Evolutionary conservation across 78 protist genomes (phyloP).

Genomic region (Chrysochromulina parva): DNA sequence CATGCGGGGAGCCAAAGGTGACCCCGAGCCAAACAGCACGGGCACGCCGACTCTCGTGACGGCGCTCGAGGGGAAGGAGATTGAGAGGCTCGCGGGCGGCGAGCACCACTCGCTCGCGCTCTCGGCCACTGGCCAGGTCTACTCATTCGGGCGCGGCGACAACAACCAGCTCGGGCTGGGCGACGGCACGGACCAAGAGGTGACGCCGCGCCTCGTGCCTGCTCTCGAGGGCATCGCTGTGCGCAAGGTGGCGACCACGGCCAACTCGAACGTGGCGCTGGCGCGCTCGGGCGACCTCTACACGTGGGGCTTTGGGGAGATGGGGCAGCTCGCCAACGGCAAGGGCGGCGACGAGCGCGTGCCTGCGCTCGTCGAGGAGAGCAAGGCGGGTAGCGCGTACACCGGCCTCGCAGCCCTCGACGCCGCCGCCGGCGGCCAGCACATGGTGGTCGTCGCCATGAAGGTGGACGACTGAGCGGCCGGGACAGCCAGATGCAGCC

Average conservation of each 20-base stretch:
- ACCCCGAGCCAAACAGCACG: background rate
- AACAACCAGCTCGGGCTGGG: conserved; percentile 20
- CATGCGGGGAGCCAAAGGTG: too few relatives aligned
- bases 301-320: conserved; percentile 28
- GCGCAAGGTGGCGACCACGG: background rate
- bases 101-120: conserved; percentile 36
- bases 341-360: background rate
- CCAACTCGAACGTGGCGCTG: background rate
- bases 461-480: too few relatives aligned
- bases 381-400: background rate
- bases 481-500: too few relatives aligned
- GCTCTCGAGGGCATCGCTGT: background rate
- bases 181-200: background rate
- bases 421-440: conserved; percentile 10
- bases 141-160: conserved; percentile 18
- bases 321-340: background rate
- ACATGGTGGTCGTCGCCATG: background rate
- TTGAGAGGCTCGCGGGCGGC: background rate
- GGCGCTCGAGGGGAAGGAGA: background rate
- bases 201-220: background rate
- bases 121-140: background rate
- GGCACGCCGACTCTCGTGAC: background rate
- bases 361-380: background rate
- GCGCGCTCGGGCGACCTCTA: background rate
- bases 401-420: background rate